A percentile compares a stretch with the other conserved stretches of the same genome.
phyloP scores from a whole-genome alignment of 2,329 filamentous ascomycete species.

The Colletotrichum abscissum region DNA sequence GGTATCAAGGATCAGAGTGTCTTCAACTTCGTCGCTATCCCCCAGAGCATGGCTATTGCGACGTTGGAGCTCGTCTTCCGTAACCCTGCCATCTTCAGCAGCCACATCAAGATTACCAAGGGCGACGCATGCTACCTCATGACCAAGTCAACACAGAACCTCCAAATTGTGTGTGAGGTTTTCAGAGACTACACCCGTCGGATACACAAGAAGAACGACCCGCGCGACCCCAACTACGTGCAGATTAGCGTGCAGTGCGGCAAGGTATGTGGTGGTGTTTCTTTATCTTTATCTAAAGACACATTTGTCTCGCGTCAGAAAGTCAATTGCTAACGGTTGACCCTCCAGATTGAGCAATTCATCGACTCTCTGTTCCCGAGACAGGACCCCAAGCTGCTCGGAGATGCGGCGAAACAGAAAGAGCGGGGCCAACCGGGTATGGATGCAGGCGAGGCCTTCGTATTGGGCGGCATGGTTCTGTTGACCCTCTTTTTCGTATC shows the following conservation, averaged over 20 bases:
- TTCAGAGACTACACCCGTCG: conserved; percentile 82
- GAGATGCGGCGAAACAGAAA: conserved; percentile 51
- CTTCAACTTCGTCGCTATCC: conserved; percentile 99
- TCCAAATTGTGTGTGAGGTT: conserved; percentile 81
- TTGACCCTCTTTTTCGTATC: conserved; percentile 78
- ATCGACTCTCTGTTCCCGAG: conserved; percentile 93
- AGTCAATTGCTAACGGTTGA: conserved; percentile 33
- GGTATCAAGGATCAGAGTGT: conserved; percentile 95
- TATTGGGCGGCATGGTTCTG: conserved; percentile 75
- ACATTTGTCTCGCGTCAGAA: background rate
- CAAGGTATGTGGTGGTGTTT: conserved; percentile 67
- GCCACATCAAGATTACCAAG: conserved; percentile 96
- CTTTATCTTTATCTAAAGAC: conserved; percentile 12
- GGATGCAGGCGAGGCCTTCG: conserved; percentile 69
- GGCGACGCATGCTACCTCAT: conserved; percentile 92
- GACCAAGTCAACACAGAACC: conserved; percentile 92
- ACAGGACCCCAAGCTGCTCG: conserved; percentile 75
- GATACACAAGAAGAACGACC: conserved; percentile 95
- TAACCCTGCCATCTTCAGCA: conserved; percentile 86
- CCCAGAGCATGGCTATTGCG: conserved; percentile 96
- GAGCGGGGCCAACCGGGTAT: conserved; percentile 56
- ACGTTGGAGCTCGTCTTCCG: conserved; percentile 93
- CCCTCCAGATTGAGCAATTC: conserved; percentile 85
- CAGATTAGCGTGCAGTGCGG: conserved; percentile 92
- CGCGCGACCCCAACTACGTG: conserved; percentile 90